These are phyloP conservation scores for Arctium lappa DNA, from an alignment of 129 eudicot genomes.

Conservation along the genomic window DNA sequence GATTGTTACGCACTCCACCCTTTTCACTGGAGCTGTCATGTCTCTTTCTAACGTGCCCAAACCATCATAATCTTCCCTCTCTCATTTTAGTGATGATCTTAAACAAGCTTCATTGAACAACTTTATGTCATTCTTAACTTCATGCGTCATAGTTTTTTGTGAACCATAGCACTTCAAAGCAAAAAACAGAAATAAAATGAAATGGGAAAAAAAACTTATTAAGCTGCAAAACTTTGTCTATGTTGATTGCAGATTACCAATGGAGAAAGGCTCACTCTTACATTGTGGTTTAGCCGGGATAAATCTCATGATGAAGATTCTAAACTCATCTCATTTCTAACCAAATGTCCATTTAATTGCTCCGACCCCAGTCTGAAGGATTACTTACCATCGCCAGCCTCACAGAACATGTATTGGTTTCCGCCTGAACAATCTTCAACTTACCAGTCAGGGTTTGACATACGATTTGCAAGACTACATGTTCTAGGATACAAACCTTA, in stretches of 20 bases:
- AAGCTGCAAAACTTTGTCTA: neutral
- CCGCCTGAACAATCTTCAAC: conserved; percentile 63
- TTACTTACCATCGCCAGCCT: conserved; percentile 60
- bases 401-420: conserved; percentile 93
- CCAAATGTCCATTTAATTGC: conserved; percentile 17
- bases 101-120: too few relatives aligned
- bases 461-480: conserved; percentile 69
- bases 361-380: conserved; percentile 9
- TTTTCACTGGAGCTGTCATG: too few relatives aligned
- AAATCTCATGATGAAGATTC: conserved; percentile 82
- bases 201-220: neutral
- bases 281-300: conserved; percentile 87
- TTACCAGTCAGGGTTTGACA: conserved; percentile 65
- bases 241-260: conserved; percentile 53
- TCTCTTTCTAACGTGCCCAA: too few relatives aligned
- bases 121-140: too few relatives aligned
- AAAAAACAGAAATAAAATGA: neutral
- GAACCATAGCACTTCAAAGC: neutral
- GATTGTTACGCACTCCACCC: too few relatives aligned
- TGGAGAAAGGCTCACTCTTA: conserved; percentile 89
- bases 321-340: conserved; percentile 60
- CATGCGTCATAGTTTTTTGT: too few relatives aligned
- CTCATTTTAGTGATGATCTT: too few relatives aligned
- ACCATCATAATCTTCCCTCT: too few relatives aligned
- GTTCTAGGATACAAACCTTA: conserved; percentile 57